Conservation (phyloP, 1,284 basidiomycete species). For the Neonothopanus nambi region DNA sequence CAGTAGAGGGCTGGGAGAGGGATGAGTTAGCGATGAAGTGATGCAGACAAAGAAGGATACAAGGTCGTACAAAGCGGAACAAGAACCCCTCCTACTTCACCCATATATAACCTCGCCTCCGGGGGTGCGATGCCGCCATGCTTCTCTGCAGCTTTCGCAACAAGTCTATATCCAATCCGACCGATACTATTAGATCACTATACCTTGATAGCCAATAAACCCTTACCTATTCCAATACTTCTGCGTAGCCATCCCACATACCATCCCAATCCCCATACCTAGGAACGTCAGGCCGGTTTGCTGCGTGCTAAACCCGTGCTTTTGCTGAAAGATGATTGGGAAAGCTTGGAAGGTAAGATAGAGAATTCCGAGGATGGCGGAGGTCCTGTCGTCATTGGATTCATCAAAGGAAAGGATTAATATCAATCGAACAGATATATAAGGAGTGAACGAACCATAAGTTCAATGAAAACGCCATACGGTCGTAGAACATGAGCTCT, state of each 20-base stretch:
- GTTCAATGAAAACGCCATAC: constrained; percentile 76
- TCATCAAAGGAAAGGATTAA: not conserved
- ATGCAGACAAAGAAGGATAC: too few relatives aligned
- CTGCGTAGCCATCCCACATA: constrained; percentile 53
- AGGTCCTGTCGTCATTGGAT: too few relatives aligned
- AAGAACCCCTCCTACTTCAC: constrained; percentile 38
- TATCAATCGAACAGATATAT: not conserved
- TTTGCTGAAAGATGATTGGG: constrained; percentile 63
- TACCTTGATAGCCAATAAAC: too few relatives aligned
- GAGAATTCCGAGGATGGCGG: constrained; percentile 74
- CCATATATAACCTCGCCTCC: constrained; percentile 13
- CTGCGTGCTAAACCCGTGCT: constrained; percentile 63
- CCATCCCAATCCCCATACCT: constrained; percentile 72
- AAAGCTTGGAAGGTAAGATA: constrained; percentile 77
- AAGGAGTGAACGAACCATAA: constrained; percentile 43
- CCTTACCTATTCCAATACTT: constrained; percentile 63
- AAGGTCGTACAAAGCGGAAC: constrained; percentile 52
- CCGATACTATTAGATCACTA: too few relatives aligned
- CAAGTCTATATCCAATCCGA: too few relatives aligned
- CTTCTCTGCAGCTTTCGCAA: constrained; percentile 41
- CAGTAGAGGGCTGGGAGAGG: constrained; percentile 14
- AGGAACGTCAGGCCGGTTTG: constrained; percentile 67
- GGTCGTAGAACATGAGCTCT: constrained; percentile 72
- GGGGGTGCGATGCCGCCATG: constrained; percentile 35
- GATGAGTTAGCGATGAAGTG: not conserved